Percentiles rank a stretch among this genome's conserved stretches.
These are phyloP conservation scores for Trichosporon sp. DNA, from an alignment of 1,284 basidiomycete genomes.

Conservation along the genomic window DNA sequence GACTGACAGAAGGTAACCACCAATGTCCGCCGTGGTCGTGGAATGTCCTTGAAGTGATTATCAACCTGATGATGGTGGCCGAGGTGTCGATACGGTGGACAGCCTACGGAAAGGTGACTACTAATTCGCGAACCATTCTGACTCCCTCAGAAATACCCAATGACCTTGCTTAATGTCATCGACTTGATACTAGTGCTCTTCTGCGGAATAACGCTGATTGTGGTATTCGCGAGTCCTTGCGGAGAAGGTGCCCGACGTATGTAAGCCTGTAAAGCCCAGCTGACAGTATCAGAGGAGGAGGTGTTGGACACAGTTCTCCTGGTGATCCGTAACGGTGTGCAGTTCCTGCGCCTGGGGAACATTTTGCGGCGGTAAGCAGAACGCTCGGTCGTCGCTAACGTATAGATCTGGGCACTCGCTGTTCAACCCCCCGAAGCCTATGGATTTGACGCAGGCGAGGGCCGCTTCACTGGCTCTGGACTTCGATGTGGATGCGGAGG, in stretches of 20 bases:
- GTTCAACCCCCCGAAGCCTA: slow-evolving; percentile 83
- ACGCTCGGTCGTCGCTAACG: neutral
- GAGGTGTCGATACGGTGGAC: slow-evolving; percentile 84
- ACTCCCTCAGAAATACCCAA: slow-evolving; percentile 80
- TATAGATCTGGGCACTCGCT: slow-evolving; percentile 86
- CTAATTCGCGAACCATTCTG: neutral
- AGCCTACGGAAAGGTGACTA: slow-evolving; percentile 73
- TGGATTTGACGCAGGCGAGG: slow-evolving; percentile 64
- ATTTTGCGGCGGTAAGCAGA: slow-evolving; percentile 78
- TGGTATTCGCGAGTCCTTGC: slow-evolving; percentile 63
- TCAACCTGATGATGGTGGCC: slow-evolving; percentile 86
- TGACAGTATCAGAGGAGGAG: slow-evolving; percentile 65
- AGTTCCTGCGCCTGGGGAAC: slow-evolving; percentile 80
- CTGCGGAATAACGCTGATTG: slow-evolving; percentile 77
- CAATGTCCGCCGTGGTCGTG: slow-evolving; percentile 58
- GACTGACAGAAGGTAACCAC: slow-evolving; percentile 21
- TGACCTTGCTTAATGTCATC: slow-evolving; percentile 80
- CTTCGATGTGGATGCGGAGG: slow-evolving; percentile 65
- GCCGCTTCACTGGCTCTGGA: slow-evolving; percentile 53
- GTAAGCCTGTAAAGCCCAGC: slow-evolving; percentile 45
- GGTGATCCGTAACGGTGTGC: slow-evolving; percentile 82
- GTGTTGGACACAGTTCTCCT: slow-evolving; percentile 83
- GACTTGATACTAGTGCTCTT: slow-evolving; percentile 80
- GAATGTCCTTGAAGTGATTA: slow-evolving; percentile 83
- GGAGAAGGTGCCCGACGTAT: slow-evolving; percentile 41